Evolutionary conservation across 257 asterid genomes (phyloP), one percentile per base, ranked within the genome.

Genomic region (Nyctanthes arbortristis): DNA sequence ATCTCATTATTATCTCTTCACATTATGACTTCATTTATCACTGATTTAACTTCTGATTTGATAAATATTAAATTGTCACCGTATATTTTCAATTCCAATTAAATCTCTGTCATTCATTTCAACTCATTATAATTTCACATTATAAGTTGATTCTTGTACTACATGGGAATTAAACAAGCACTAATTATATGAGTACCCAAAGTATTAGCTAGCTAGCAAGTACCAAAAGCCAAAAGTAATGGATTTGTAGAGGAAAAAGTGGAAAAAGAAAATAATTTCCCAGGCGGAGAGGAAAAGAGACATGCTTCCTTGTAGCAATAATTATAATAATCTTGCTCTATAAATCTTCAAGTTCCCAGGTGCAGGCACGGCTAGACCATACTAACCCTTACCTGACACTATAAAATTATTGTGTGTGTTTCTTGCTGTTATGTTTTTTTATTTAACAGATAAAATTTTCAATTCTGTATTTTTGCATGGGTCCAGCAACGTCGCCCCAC

Each of bases 281-380:
- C 71, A 52, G 35, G 29, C 13, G n/a, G n/a, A n/a, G 29, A 34
- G 67, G 70, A 66, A 54, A 63, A 18, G 49, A 73, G 61, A 71
- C 75, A 71, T 63, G 81, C 71, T 68, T 72, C 77, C 74, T 74
- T 60, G 61, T 64, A 71, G 65, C 77, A 75, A 68, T 74, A 69
- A 75, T 68, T 68, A 72, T 60, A n/a, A n/a, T n/a, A n/a, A n/a
- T 35, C 40, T 35, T 66, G 71, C 78, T 77, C 77, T n/a, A n/a
- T n/a, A n/a, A n/a, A n/a, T n/a, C n/a, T 77, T 65, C 80, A 71
- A 74, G 66, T 71, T 63, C 78, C 76, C 7, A 61, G 30, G 24
- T 4, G 55, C 16, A 61, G 35, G 55, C 16, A 61, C 30, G 35
- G 69, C 36, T 27, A 45, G 61, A 66, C 66, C 71, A 61, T 62